Evolutionary conservation across 164 flowering plant species (phyloP), one percentile per base, ranked within the genome.

Genomic region (grape (Vitis vinifera)): DNA sequence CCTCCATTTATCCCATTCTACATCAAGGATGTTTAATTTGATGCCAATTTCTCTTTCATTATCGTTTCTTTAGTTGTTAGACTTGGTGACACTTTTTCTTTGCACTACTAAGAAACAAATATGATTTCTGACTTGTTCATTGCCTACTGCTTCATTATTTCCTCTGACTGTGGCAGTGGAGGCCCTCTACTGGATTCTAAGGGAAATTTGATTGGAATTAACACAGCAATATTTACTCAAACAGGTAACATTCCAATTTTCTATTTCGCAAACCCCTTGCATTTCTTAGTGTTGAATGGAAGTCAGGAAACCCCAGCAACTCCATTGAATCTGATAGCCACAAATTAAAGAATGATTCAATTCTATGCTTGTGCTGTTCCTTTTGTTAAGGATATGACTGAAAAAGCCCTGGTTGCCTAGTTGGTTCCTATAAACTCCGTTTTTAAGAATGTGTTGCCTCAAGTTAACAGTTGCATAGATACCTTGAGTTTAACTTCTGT

Each of bases 201-300:
- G 78, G 98, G 98, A 74, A 86, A 88, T 65, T 75, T 94, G 67
- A 85, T 94, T 72, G 97, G 98, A 55, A 91, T 94, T 60, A 94
- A 94, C 79, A 94, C 98, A 0, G 97, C 98, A 49, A 94, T 94
- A 75, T 91, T 89, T 76, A 94, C 97, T 70, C 94, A 86, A 76
- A 91, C 98, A 76, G 98, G 98, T 89, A 74, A 64, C 7, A 9
- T 51, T 73, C 37, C 47, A 10, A 57, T 30, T 7, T 47, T 51
- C 51, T 16, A 30, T 50, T 27, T 31, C 15, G n/a, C 50, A 47
- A n/a, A 55, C 49, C 17, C n/a, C 23, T 47, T 47, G 50, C 12
- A 4, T 51, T 16, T 37, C 49, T n/a, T 31, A 61, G 16, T 31
- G 19, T 13, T 10, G 3, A 50, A 44, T 4, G 27, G 27, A 23